phyloP scores from a whole-genome alignment of 148 eudicot species.

The Persicaria maculosa region DNA sequence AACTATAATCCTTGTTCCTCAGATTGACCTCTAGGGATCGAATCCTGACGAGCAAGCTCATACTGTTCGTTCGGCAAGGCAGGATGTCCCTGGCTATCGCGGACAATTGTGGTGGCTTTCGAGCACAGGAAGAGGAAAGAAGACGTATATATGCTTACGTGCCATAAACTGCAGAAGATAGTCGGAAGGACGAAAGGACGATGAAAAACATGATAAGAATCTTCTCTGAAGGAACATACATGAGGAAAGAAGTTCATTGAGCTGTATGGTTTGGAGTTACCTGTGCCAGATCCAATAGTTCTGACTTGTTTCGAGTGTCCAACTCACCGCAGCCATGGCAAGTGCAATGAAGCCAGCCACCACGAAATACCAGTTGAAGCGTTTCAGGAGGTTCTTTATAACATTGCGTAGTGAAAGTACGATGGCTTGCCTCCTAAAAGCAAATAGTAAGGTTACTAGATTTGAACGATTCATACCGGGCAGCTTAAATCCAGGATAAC shows the following conservation, averaged over 20 bases:
- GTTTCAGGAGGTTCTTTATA: slow-evolving; percentile 39
- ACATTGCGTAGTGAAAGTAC: slow-evolving; percentile 34
- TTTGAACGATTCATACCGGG: too few relatives aligned
- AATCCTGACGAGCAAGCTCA: slow-evolving; percentile 69
- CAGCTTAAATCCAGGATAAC: not conserved
- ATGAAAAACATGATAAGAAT: not conserved
- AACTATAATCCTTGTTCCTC: not conserved
- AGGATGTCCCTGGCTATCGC: slow-evolving; percentile 25
- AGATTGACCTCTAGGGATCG: slow-evolving; percentile 28
- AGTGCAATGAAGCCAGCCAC: slow-evolving; percentile 55
- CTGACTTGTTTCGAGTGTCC: slow-evolving; percentile 62
- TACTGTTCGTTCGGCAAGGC: slow-evolving; percentile 25
- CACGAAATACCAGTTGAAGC: slow-evolving; percentile 63
- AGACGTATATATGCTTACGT: slow-evolving; percentile 62
- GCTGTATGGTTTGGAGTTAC: slow-evolving; percentile 21
- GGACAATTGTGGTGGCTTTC: slow-evolving; percentile 25
- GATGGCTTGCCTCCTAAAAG: slow-evolving; percentile 52
- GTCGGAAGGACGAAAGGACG: not conserved
- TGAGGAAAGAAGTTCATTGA: not conserved
- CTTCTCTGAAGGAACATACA: not conserved
- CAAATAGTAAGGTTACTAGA: not conserved
- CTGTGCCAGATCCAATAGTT: slow-evolving; percentile 99
- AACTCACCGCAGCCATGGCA: slow-evolving; percentile 71
- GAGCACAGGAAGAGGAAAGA: slow-evolving; percentile 91
- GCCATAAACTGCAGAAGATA: slow-evolving; percentile 59